Percentiles rank a stretch among this genome's conserved stretches.
phyloP scores from a whole-genome alignment of 441 rosid species.

The Gossypium trilobum region DNA sequence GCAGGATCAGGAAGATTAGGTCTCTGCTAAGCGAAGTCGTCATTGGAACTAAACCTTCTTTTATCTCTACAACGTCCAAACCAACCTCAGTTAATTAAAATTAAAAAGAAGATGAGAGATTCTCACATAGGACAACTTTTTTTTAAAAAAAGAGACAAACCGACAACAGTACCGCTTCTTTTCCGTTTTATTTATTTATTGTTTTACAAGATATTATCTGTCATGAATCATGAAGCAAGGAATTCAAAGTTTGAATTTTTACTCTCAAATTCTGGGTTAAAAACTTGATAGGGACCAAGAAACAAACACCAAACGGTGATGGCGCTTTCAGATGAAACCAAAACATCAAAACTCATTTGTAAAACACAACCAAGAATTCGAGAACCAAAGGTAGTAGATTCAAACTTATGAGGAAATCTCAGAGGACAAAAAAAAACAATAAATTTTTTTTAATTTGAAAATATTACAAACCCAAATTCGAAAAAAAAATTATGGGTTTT shows the following conservation, averaged over 20 bases:
- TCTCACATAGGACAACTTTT: not conserved
- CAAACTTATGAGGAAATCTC: not conserved
- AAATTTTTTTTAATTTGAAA: not conserved
- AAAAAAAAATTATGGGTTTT: slow-evolving; percentile 14
- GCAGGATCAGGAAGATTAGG: slow-evolving; percentile 42
- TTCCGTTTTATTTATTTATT: not conserved
- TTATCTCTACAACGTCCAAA: slow-evolving; percentile 12
- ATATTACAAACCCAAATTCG: not conserved
- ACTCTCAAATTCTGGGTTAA: not conserved
- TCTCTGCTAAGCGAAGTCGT: slow-evolving; percentile 39
- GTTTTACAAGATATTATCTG: not conserved
- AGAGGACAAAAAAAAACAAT: not conserved
- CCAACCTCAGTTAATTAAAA: not conserved
- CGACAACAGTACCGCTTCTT: not conserved
- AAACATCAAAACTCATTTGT: not conserved
- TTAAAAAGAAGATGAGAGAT: not conserved
- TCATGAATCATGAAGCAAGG: not conserved
- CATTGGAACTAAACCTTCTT: slow-evolving; percentile 23
- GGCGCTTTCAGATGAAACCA: not conserved
- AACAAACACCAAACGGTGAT: not conserved
- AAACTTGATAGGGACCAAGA: not conserved
- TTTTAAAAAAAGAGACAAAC: not conserved
- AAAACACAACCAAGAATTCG: not conserved
- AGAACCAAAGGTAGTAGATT: not conserved
- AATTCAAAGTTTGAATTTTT: not conserved